Evolutionary conservation across 495 filamentous ascomycete genomes (phyloP), one percentile per base, ranked within the genome.

Genomic region (Neurospora sp.): DNA sequence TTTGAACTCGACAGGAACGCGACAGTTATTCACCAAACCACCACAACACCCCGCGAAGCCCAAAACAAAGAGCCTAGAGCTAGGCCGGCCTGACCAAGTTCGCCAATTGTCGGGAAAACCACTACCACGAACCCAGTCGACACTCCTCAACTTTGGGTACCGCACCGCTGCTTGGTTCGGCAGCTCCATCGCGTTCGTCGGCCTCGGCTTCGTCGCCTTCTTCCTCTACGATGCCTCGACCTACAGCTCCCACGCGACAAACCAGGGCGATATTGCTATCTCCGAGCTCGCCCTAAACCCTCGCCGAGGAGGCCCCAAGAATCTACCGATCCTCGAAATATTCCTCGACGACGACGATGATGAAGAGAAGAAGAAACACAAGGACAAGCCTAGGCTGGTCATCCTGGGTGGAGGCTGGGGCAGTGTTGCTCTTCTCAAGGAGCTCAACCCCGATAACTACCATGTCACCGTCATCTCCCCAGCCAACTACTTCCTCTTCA

Each of bases 341-440:
- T 87, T 93, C 69, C 89, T 99, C 14, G 93, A 96, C 76, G 96
- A 98, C 79, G 90, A 96, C 73, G 94, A 97, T 76, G 88, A 82
- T 68, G 88, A 89, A 16, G 87, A 88, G 71, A 92, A 88, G 81
- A 84, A 84, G 69, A 85, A 83, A 71, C 88, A 90, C 76, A 94
- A 92, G 82, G 88, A 92, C 73, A 98, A 98, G 83, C 96, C 95
- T 2, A 90, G 90, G 75, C 84, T 99, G 79, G 96, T 99, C 9
- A 90, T 99, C 37, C 81, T 99, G 69, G 96, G 96, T 7, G 94
- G 93, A 12, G 96, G 96, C 37, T 99, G 96, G 96, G 96, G 94
- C 69, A 94, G 93, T 76, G 91, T 99, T 72, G 92, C 94, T 22
- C 84, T 99, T 48, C 82, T 99, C 20, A 99, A 99, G 83, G 91